phyloP scores from a whole-genome alignment of 2,329 filamentous ascomycete species.

The Aspergillus pseudoviridinutans region DNA sequence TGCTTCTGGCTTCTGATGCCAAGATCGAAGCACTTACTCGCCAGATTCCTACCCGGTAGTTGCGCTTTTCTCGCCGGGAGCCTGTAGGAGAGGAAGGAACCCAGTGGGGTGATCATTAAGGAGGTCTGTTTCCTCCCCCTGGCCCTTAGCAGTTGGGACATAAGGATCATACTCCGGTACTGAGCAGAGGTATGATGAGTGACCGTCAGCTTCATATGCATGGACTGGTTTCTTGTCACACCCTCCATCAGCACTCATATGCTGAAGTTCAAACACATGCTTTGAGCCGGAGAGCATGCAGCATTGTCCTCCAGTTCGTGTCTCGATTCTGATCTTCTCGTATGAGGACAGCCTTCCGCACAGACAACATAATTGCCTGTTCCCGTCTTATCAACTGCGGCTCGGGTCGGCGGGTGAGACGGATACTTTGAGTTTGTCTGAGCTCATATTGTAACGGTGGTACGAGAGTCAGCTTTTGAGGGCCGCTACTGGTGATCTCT shows the following conservation, averaged over 20 bases:
- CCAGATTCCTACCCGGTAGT: neutral
- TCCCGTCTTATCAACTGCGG: neutral
- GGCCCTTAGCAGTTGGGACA: neutral
- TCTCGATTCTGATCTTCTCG: neutral
- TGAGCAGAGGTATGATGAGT: neutral
- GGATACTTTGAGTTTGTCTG: neutral
- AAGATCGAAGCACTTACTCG: neutral
- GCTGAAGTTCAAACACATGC: neutral
- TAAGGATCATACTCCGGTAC: neutral
- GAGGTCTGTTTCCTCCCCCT: neutral
- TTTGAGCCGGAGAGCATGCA: neutral
- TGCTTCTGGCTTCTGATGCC: neutral
- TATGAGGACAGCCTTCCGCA: neutral
- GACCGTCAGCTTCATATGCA: conserved; percentile 6
- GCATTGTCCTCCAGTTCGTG: neutral
- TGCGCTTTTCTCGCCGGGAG: neutral
- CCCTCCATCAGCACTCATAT: neutral
- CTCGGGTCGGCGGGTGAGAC: neutral
- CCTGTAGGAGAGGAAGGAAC: neutral
- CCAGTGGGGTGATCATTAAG: neutral
- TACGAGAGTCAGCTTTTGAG: neutral
- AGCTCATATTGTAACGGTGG: neutral
- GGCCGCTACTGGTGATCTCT: neutral
- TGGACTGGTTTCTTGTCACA: conserved; percentile 4
- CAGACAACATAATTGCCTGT: neutral